Base-by-base conservation (phyloP, 2,329 filamentous ascomycete genomes). In the Xylariaceae sp. region DNA sequence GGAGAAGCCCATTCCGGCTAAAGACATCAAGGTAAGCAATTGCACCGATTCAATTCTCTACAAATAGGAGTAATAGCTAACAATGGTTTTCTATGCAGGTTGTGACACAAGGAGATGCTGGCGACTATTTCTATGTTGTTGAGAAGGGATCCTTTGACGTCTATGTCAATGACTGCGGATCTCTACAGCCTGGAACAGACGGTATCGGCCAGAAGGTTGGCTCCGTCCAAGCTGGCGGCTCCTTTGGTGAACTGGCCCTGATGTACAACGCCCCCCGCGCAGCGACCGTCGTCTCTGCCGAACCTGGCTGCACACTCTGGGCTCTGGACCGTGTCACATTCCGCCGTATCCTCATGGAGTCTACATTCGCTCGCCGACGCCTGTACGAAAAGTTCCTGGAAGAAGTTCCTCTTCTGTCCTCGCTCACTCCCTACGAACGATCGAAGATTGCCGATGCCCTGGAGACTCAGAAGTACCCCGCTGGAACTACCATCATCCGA, bases 241-340 rank as follows among this genome's bases (percentile, higher is more conserved):
- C 92, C 3, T 99, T 99, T 74, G 94, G 94, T 68, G 94, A 99
- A 77, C 82, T 99, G 58, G 94, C 94, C 10, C 81, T 99, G 69
- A 97, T 99, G 94, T 97, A 99, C 79, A 97, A 97, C 71, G 92
- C 94, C 18, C 94, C 94, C 30, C 90, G 94, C 71, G 94, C 94
- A 48, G 94, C 94, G 2, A 97, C 94, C 0, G 90, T 99, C 61
- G 84, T 95, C 62, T 96, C 90, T 35, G 86, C 88, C 10, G 90
- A 95, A 69, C 73, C 87, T 2, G 78, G 83, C 39, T 92, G 89
- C 70, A 92, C 88, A 2, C 82, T 99, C 8, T 99, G 94, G 94
- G 92, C 92, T 17, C 81, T 99, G 54, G 94, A 99, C 73, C 90
- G 94, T 56, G 83, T 97, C 64, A 99, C 94, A 8, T 99, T 99